A percentile compares a stretch with the other conserved stretches of the same genome.
Evolutionary conservation across 306 rosid genomes (phyloP).

Genomic region (Crotalaria pallida): DNA sequence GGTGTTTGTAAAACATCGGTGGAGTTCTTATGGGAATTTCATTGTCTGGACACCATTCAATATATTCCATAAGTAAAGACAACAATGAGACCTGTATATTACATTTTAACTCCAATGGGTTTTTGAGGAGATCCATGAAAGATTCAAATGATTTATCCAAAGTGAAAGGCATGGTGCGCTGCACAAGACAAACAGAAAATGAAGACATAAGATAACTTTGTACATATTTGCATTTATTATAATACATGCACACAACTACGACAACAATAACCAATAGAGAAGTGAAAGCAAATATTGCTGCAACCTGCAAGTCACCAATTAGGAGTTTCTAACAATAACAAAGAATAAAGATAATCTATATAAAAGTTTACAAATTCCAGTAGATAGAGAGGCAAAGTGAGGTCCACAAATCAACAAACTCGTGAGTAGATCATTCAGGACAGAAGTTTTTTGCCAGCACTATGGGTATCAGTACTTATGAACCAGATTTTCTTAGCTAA

Average conservation of each 20-base stretch:
- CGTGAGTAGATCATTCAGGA: background rate
- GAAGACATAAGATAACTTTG: slow-evolving; percentile 16
- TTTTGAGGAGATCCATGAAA: slow-evolving; percentile 56
- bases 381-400: background rate
- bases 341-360: background rate
- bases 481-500: background rate
- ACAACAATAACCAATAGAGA: too few relatives aligned
- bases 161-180: slow-evolving; percentile 53
- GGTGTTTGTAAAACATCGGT: slow-evolving; percentile 68
- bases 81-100: slow-evolving; percentile 61
- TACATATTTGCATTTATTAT: background rate
- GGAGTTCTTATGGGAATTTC: slow-evolving; percentile 63
- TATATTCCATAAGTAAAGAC: slow-evolving; percentile 66
- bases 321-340: background rate
- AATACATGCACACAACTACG: background rate
- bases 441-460: background rate
- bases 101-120: slow-evolving; percentile 49
- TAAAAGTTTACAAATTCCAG: background rate
- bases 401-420: background rate
- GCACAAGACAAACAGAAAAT: slow-evolving; percentile 36
- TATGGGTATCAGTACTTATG: background rate
- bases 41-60: slow-evolving; percentile 56
- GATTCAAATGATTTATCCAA: slow-evolving; percentile 76
- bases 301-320: too few relatives aligned
- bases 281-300: too few relatives aligned